Evolutionary conservation across 208 protist species (phyloP), one percentile per base, ranked within the genome.

Genomic region (Leishmania tarentolae): DNA sequence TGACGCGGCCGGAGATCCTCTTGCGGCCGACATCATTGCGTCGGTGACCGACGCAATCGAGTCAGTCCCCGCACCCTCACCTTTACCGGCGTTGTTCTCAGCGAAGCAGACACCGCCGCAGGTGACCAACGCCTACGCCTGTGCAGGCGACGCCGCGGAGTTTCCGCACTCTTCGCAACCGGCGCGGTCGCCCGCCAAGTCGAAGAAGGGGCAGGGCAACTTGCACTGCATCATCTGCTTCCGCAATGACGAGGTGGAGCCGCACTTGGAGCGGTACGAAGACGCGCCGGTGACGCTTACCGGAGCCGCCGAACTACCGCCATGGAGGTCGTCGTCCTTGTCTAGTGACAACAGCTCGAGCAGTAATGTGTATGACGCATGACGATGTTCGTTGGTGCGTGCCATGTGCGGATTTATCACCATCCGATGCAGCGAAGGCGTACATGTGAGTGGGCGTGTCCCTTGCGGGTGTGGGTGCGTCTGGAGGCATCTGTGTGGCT

Each of bases 191-290:
- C 61, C 73, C 11, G 69, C 59, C 44, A 79, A 59, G 24, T 78
- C 77, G 78, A 86, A 84, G 84, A 90, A 79, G 79, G 82, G 86
- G 76, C 75, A 80, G 4, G 75, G 82, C 65, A 98, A 98, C 73
- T 78, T 98, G 75, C 92, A 98, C 82, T 98, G 95, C 72, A 75
- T 98, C 11, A 95, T 98, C 35, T 91, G 88, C 70, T 97, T 97
- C 72, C 91, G 94, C 73, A 92, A 88, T 73, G 94, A 97, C 69
- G 78, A 92, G 71, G 90, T 82, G 47, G 93, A 96, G 83, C 85
- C 81, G 74, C 76, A 89, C 57, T 83, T 88, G 17, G 90, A 90
- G 11, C 86, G 85, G 24, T 97, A 92, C 80, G 88, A 95, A 69
- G 79, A 88, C n/a, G n/a, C 44, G 13, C 42, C 66, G 28, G 47